Percentiles rank a stretch among this genome's conserved stretches.
Evolutionary conservation across 139 green algal genomes (phyloP).

Genomic region (Tetraselmis chui): DNA sequence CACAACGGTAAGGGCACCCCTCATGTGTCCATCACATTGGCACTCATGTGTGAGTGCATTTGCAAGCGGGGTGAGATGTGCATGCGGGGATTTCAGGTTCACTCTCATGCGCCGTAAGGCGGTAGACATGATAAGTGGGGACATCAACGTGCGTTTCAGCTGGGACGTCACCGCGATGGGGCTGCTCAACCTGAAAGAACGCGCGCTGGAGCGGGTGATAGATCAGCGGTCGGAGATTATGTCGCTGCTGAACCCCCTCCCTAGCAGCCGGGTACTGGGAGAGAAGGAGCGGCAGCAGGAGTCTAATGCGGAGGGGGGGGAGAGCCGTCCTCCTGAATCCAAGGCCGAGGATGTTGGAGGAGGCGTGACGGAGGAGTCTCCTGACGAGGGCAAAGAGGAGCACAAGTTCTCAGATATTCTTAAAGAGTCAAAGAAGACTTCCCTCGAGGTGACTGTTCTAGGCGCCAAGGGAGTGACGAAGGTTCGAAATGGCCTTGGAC

Average conservation of each 20-base stretch:
- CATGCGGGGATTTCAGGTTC: too few species aligned
- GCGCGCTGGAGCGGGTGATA: slow-evolving; percentile 59
- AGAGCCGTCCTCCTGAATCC: slow-evolving; percentile 5
- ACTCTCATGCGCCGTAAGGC: slow-evolving; percentile 37
- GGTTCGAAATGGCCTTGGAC: not conserved
- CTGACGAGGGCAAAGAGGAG: slow-evolving; percentile 28
- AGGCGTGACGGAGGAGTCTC: slow-evolving; percentile 29
- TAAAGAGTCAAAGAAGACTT: not conserved
- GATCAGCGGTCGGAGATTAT: slow-evolving; percentile 60
- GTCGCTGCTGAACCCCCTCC: slow-evolving; percentile 33
- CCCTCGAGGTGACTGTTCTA: slow-evolving; percentile 37
- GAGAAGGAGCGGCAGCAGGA: not conserved
- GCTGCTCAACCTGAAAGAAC: slow-evolving; percentile 65
- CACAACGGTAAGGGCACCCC: not conserved
- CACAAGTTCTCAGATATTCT: slow-evolving; percentile 24
- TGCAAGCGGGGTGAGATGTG: too few species aligned
- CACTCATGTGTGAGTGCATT: too few species aligned
- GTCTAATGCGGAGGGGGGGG: too few species aligned
- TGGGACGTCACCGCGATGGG: slow-evolving; percentile 69
- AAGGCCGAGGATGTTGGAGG: slow-evolving; percentile 4
- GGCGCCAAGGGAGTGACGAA: slow-evolving; percentile 32
- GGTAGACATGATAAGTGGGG: slow-evolving; percentile 34
- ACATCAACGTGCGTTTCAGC: slow-evolving; percentile 48
- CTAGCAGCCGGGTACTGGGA: not conserved
- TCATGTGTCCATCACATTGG: too few species aligned